Evolutionary conservation across 805 yeast species (phyloP).

Genomic region (Wickerhamomyces xylosicus): DNA sequence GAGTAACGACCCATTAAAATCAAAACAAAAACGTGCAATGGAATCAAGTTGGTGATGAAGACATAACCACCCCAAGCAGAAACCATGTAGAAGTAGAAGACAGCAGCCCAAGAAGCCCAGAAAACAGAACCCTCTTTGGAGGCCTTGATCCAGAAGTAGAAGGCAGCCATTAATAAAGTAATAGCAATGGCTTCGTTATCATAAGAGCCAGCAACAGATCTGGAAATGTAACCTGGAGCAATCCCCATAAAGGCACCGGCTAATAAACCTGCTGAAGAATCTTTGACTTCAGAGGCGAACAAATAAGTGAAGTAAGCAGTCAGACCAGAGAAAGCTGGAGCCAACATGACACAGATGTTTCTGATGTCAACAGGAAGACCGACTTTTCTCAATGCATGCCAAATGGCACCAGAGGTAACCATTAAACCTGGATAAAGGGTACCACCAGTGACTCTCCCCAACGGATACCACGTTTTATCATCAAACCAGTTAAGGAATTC

Average conservation of each 20-base stretch:
- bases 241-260: slow-evolving; percentile 94
- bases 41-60: slow-evolving; percentile 94
- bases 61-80: slow-evolving; percentile 99
- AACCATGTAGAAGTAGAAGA: slow-evolving; percentile 95
- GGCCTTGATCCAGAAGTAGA: slow-evolving; percentile 92
- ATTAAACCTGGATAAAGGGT: slow-evolving; percentile 95
- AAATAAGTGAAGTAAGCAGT: slow-evolving; percentile 87
- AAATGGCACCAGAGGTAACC: slow-evolving; percentile 93
- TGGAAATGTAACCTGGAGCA: slow-evolving; percentile 96
- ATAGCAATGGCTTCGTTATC: slow-evolving; percentile 99
- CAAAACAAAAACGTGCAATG: slow-evolving; percentile 86
- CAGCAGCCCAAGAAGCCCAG: slow-evolving; percentile 74
- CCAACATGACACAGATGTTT: slow-evolving; percentile 89
- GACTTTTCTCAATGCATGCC: slow-evolving; percentile 53
- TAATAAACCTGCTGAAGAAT: slow-evolving; percentile 77
- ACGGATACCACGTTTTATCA: slow-evolving; percentile 97
- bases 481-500: slow-evolving; percentile 97
- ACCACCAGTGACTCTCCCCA: slow-evolving; percentile 98
- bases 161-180: slow-evolving; percentile 89
- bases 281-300: slow-evolving; percentile 84
- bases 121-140: slow-evolving; percentile 83
- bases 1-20: slow-evolving; percentile 91
- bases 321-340: slow-evolving; percentile 91
- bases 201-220: slow-evolving; percentile 97
- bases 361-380: slow-evolving; percentile 89